Base-by-base conservation (phyloP, 148 eudicot genomes). In the Camellia granthamiana region DNA sequence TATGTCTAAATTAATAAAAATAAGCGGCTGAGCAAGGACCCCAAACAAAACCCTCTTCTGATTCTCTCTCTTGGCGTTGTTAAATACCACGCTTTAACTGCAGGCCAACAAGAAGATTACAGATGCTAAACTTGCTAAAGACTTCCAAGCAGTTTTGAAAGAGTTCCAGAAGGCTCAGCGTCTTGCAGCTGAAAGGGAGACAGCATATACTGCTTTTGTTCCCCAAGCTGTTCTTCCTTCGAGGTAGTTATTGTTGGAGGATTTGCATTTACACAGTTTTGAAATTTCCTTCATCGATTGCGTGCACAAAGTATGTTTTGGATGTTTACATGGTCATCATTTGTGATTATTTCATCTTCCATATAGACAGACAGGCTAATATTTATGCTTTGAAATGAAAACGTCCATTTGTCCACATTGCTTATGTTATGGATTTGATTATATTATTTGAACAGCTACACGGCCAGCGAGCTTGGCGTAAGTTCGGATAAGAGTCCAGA, bases 121-220 rank as follows among this genome's bases (percentile, higher is more conserved):
- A 46, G 86, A 84, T 84, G 86, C 86, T 55, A 84, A 84, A 63
- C 86, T 84, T 77, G 86, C 86, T 21, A 84, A 81, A 78, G 86
- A 84, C 78, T 84, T 84, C 76, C 84, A 84, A 74, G 81, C 84
- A 56, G 86, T 84, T 78, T 65, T 84, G 49, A 81, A 81, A 79
- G 86, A 84, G 79, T 84, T 84, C 72, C 86, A 84, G 84, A 84
- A 84, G 81, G 84, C 86, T 2, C 86, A 84, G 46, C 75, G 76
- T n/a, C 83, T 84, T 72, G 86, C 84, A 58, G 86, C 86, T 78
- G 84, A 84, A 59, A 84, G 86, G 67, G 86, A 84, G 74, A 84
- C 84, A 64, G 76, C 86, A 56, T 84, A 84, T 65, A 58, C 79
- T 58, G 81, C 84, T 44, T 84, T 81, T 69, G 77, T 81, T 84